Base-by-base conservation (phyloP, 2,329 filamentous ascomycete genomes). In the Ophiostoma fasciatum region DNA sequence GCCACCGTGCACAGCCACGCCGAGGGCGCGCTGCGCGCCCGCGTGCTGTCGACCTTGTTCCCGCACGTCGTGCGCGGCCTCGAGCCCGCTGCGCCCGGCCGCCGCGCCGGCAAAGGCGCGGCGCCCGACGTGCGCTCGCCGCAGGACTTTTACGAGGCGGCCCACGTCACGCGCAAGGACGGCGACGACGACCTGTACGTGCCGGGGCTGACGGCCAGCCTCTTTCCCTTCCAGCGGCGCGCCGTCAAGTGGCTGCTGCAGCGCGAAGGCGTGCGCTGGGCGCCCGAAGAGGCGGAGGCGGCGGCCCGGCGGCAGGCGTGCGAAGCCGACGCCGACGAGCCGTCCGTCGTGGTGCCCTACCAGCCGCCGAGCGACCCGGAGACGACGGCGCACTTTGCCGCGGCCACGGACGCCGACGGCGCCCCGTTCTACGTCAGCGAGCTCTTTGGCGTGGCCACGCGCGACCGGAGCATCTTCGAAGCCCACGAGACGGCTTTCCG, bases 171-270 rank as follows among this genome's bases (percentile, higher is more conserved):
- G 1, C 44, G 58, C 10, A 59, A 58, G n/a, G 48, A 57, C 5
- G 60, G 67, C 35, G 40, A 49, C 13, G 46, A 51, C 2, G 51
- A 55, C 0, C 57, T 72, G 25, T 26, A 55, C 3, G 51, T 72
- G 6, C 55, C 61, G 0, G 56, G 53, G 19, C 58, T 66, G 34
- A 57, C 57, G 30, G 63, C 72, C 1, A 58, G 56, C 0, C 56
- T 85, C 0, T 85, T 74, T 49, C 79, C 78, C 0, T 87, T 84
- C 41, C 82, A 87, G 52, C 71, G 71, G 37, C 62, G 78, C 40
- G 70, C 78, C 2, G 61, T 85, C 3, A 63, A 74, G 32, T 88
- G 81, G 81, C 59, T 85, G 39, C 53, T 87, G 31, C 56, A 57
- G 28, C 66, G 76, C 31, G 82, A 88, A 56, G 73, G 74, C 5